Evolutionary conservation across 768 basidiomycete genomes (phyloP).

Genomic region (Dentipellis fragilis): DNA sequence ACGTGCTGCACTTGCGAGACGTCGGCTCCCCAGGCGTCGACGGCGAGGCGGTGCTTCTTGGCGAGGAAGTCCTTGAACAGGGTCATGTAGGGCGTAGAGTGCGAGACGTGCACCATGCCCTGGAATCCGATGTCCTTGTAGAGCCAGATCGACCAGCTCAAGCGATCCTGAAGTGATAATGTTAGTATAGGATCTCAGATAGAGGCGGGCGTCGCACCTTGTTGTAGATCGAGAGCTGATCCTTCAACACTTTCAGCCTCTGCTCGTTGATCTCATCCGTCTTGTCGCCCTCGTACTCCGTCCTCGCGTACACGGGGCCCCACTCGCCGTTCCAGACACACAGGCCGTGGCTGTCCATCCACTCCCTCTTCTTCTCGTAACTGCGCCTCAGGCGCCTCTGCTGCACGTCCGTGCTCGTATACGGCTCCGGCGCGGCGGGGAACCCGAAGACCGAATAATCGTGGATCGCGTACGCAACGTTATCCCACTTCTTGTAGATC

Average conservation of each 20-base stretch:
- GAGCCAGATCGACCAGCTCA: constrained; percentile 81
- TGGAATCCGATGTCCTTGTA: constrained; percentile 86
- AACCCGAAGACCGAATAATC: constrained; percentile 74
- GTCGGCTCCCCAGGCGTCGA: constrained; percentile 75
- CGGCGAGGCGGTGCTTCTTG: constrained; percentile 69
- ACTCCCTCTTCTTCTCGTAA: constrained; percentile 67
- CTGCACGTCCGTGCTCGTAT: constrained; percentile 45
- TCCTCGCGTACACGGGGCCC: constrained; percentile 72
- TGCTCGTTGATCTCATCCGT: constrained; percentile 58
- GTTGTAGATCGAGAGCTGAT: constrained; percentile 67
- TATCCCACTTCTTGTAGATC: constrained; percentile 50
- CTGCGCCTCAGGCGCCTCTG: constrained; percentile 38
- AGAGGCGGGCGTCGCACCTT: constrained; percentile 27
- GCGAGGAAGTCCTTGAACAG: constrained; percentile 59
- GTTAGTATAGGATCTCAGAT: background rate
- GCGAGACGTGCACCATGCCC: constrained; percentile 71
- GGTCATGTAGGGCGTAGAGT: constrained; percentile 60
- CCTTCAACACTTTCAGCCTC: constrained; percentile 57
- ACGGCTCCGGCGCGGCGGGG: constrained; percentile 46
- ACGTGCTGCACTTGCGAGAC: constrained; percentile 41
- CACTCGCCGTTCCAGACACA: constrained; percentile 79
- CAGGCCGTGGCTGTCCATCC: constrained; percentile 58
- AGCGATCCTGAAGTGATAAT: constrained; percentile 34
- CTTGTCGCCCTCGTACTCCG: constrained; percentile 36
- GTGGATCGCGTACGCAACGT: constrained; percentile 71